phyloP scores from a whole-genome alignment of 108 stramenopile genomes.

The Bacterosira constricta region DNA sequence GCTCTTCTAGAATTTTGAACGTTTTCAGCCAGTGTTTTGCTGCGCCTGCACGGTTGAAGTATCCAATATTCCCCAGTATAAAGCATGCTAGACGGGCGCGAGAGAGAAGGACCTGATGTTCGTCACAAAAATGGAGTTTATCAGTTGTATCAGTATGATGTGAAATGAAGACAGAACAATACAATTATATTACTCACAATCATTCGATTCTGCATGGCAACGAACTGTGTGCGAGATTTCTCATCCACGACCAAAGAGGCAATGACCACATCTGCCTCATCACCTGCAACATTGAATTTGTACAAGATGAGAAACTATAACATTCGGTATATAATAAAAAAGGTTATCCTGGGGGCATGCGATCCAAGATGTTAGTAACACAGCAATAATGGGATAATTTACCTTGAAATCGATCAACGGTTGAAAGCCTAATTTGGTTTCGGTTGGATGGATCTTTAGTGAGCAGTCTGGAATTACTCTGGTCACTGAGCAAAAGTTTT shows the following conservation, averaged over 20 bases:
- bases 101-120: conserved; percentile 22
- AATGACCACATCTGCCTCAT: conserved; percentile 55
- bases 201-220: conserved; percentile 43
- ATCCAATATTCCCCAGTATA: conserved; percentile 43
- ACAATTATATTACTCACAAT: conserved; percentile 3
- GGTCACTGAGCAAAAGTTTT: conserved; percentile 19
- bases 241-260: conserved; percentile 48
- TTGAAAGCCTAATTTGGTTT: conserved; percentile 35
- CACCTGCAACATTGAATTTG: too few relatives aligned
- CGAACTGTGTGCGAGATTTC: conserved; percentile 43
- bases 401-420: conserved; percentile 56
- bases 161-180: background rate
- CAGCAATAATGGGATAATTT: too few relatives aligned
- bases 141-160: too few relatives aligned
- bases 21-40: conserved; percentile 40
- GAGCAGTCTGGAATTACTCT: conserved; percentile 6
- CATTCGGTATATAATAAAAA: too few relatives aligned
- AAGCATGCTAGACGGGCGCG: conserved; percentile 49
- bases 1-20: conserved; percentile 29
- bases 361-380: too few relatives aligned
- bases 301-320: too few relatives aligned
- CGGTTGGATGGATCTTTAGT: conserved; percentile 11
- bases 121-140: background rate
- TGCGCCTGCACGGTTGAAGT: conserved; percentile 23
- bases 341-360: too few relatives aligned